These are phyloP conservation scores for Nicotiana sylvestris DNA, from an alignment of 257 asterid species.

Conservation along the genomic window DNA sequence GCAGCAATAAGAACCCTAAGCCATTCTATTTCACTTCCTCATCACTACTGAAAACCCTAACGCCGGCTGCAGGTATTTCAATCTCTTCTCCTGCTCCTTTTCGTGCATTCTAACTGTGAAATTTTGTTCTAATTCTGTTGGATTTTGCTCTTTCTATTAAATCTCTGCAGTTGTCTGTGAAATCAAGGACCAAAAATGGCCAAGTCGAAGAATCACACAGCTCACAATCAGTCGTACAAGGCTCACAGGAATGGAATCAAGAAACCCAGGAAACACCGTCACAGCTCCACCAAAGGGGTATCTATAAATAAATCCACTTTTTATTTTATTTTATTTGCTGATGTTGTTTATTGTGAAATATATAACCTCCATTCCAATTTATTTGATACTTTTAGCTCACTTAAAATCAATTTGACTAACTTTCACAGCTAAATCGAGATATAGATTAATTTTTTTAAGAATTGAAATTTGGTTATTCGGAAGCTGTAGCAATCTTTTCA, in stretches of 20 bases:
- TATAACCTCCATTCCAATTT: neutral
- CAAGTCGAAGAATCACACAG: slow-evolving; percentile 90
- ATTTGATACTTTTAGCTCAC: neutral
- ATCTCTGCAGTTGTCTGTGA: neutral
- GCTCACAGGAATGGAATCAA: slow-evolving; percentile 90
- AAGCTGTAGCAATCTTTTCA: too few relatives aligned
- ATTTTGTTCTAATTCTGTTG: neutral
- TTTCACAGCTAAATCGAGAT: too few relatives aligned
- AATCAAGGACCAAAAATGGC: slow-evolving; percentile 48
- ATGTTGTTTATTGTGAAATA: neutral
- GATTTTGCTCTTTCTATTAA: neutral
- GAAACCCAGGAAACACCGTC: slow-evolving; percentile 75
- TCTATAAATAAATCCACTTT: neutral
- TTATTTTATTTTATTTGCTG: neutral
- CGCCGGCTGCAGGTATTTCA: neutral
- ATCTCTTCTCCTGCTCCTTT: neutral
- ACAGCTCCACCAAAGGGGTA: slow-evolving; percentile 86
- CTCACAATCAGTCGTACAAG: slow-evolving; percentile 86
- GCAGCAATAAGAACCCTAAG: neutral
- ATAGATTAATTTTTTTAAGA: too few relatives aligned
- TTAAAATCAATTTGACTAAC: too few relatives aligned
- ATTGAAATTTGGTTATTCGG: too few relatives aligned
- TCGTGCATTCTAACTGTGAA: neutral
- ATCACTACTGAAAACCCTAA: neutral
- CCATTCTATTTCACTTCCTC: neutral